phyloP scores from a whole-genome alignment of 495 filamentous ascomycete species.

The Umbilicaria muhlenbergii region DNA sequence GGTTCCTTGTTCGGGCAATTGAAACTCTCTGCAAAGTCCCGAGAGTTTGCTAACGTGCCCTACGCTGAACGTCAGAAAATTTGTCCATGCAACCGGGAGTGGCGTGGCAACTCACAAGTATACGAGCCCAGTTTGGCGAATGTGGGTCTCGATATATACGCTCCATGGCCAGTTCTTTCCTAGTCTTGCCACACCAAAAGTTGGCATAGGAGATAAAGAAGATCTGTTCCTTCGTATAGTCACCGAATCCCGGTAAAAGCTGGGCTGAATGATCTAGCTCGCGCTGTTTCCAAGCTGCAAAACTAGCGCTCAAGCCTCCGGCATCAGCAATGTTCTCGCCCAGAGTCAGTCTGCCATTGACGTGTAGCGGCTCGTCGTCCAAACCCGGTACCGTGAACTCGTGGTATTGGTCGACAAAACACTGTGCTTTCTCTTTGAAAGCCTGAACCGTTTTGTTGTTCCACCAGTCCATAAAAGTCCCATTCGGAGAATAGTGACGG shows the following conservation, averaged over 20 bases:
- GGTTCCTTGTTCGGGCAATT: conserved; percentile 47
- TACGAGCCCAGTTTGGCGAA: conserved; percentile 42
- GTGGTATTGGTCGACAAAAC: conserved; percentile 56
- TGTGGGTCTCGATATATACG: conserved; percentile 48
- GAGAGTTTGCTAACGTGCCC: conserved; percentile 51
- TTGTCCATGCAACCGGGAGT: neutral
- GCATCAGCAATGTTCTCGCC: conserved; percentile 70
- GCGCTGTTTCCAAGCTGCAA: conserved; percentile 48
- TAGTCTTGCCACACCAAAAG: conserved; percentile 53
- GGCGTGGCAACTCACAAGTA: conserved; percentile 28
- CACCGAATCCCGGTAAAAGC: conserved; percentile 45
- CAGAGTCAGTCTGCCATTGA: conserved; percentile 51
- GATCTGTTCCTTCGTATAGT: conserved; percentile 54
- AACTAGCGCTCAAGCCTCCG: conserved; percentile 50
- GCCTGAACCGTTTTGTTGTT: conserved; percentile 43
- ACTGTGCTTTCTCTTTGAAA: conserved; percentile 48
- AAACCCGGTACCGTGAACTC: conserved; percentile 39
- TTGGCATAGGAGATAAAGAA: conserved; percentile 55
- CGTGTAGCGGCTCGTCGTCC: conserved; percentile 40
- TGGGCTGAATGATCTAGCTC: conserved; percentile 35
- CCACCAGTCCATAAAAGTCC: conserved; percentile 59
- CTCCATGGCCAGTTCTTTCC: conserved; percentile 37
- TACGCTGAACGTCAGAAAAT: conserved; percentile 6
- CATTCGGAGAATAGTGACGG: conserved; percentile 49
- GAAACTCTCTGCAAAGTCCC: conserved; percentile 52